Evolutionary conservation across 1,284 basidiomycete species (phyloP).

Genomic region (Leucoagaricus sp.): DNA sequence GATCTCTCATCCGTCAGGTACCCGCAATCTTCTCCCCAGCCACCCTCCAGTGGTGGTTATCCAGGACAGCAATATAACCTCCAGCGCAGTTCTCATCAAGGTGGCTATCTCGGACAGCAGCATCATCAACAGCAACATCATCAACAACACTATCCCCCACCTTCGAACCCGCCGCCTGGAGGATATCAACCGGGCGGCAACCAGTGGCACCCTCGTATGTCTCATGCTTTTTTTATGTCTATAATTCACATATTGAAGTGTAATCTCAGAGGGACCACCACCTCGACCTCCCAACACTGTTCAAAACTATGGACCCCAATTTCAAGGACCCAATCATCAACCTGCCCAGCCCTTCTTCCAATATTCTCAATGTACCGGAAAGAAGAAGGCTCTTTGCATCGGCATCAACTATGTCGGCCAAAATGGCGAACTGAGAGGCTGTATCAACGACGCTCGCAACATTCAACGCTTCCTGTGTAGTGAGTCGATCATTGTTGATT

Average conservation of each 20-base stretch:
- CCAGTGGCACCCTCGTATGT: slow-evolving; percentile 22
- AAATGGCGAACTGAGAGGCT: slow-evolving; percentile 67
- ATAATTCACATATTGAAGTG: slow-evolving; percentile 10
- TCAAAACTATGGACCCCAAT: slow-evolving; percentile 71
- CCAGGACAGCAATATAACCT: slow-evolving; percentile 18
- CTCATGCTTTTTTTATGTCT: not conserved
- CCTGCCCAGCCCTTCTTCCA: slow-evolving; percentile 68
- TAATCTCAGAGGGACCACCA: slow-evolving; percentile 42
- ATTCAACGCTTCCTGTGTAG: slow-evolving; percentile 73
- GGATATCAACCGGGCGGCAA: slow-evolving; percentile 10
- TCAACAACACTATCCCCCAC: slow-evolving; percentile 26
- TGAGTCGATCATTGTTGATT: slow-evolving; percentile 34
- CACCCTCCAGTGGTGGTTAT: slow-evolving; percentile 13
- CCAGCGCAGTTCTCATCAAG: not conserved
- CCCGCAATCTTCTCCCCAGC: slow-evolving; percentile 13
- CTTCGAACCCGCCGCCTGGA: slow-evolving; percentile 17
- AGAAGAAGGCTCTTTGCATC: slow-evolving; percentile 80
- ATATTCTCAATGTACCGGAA: slow-evolving; percentile 84
- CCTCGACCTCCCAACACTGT: slow-evolving; percentile 59
- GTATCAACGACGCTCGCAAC: slow-evolving; percentile 88
- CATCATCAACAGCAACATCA: slow-evolving; percentile 38
- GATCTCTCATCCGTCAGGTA: not conserved
- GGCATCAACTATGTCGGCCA: slow-evolving; percentile 85
- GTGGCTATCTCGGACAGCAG: slow-evolving; percentile 40
- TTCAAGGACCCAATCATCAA: slow-evolving; percentile 51